Base-by-base conservation (phyloP, 495 filamentous ascomycete species). In the Astrothelium subdiscretum region DNA sequence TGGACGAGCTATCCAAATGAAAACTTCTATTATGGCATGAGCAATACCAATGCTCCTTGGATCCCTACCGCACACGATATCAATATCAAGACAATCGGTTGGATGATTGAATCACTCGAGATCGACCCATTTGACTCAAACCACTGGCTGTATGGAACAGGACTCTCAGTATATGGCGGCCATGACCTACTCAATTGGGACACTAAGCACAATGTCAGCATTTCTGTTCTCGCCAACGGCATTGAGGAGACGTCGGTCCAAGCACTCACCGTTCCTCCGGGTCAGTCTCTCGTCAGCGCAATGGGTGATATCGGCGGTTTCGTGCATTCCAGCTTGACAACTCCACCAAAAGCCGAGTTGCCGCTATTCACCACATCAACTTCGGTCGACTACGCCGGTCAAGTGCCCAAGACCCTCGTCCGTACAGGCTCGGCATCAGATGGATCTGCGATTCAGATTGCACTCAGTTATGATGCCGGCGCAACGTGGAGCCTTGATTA, bases 51-150 rank as follows among this genome's bases (percentile, higher is more conserved):
- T 58, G 80, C 73, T 13, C 79, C 77, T 32, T 81, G 80, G 80
- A 75, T 77, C 24, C 48, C 48, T 29, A 29, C 20, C 24, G 48
- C 15, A 6, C 68, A 74, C 76, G 66, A 67, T 72, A 32, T 78
- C 74, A 32, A 70, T 62, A 77, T 68, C 20, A 79, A 80, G 68
- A 75, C 75, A 32, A 72, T 85, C 26, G 83, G 83, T 40, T 85
- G 83, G 83, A 85, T 84, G 83, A 82, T 86, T 32, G 82, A 85
- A 59, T 74, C 81, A 0, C 72, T 86, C 22, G 77, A 79, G 15
- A 85, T 86, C 58, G 75, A 86, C 62, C 83, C 83, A 1, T 73
- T 78, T 24, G 79, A 86, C 65, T 80, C 80, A 58, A 76, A 85
- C 67, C 82, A 85, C 68, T 83, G 81, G 75, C 74, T 84, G 18